Conservation (phyloP, 139 green algal species). For the Microglena sp. region DNA sequence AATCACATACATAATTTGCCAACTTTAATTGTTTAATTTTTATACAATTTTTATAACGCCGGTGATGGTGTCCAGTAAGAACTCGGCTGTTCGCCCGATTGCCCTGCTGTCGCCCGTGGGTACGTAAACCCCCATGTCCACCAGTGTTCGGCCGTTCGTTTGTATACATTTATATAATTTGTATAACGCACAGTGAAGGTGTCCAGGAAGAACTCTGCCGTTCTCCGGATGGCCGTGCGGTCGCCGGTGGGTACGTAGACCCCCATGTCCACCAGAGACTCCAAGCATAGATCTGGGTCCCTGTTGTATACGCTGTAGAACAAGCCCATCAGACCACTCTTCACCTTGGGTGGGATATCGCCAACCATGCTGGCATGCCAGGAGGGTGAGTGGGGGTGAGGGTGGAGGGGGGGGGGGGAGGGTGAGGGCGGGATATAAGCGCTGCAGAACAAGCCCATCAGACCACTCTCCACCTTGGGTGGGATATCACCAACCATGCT, state of each 20-base stretch:
- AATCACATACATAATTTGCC: no score
- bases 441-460: conserved; percentile 96
- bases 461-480: conserved; percentile 44
- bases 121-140: conserved; percentile 84
- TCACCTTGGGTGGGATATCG: no score
- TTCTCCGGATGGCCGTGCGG: conserved; percentile 75
- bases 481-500: no score
- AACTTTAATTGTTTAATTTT: no score
- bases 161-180: no score
- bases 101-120: conserved; percentile 74
- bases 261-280: conserved; percentile 78
- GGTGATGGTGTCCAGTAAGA: conserved; percentile 94
- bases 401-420: no score
- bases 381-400: no score
- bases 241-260: conserved; percentile 86
- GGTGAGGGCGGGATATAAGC: no score
- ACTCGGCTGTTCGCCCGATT: conserved; percentile 84
- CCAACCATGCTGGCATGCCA: no score
- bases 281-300: conserved; percentile 57
- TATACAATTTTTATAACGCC: no score
- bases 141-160: no score
- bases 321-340: conserved; percentile 81
- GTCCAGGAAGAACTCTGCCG: conserved; percentile 94
- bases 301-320: conserved; percentile 78
- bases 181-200: no score